Conservation (phyloP, 176 grass and related monocot genomes). For the Rhipidocladum racemiflorum region DNA sequence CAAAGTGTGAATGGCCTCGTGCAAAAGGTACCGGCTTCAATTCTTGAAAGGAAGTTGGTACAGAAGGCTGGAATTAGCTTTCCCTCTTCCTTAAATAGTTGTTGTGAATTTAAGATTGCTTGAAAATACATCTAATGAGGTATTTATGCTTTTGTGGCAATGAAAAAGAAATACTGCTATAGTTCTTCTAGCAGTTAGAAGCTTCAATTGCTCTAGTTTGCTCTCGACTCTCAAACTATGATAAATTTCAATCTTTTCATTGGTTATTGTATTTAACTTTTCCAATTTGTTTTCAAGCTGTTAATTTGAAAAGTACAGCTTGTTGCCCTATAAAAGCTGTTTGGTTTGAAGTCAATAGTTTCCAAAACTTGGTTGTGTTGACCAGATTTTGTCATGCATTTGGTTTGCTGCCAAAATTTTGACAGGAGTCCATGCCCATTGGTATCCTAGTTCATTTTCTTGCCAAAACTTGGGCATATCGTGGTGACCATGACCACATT, state of each 20-base stretch:
- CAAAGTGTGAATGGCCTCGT: too few species aligned
- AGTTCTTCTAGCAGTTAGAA: not conserved
- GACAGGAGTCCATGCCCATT: not conserved
- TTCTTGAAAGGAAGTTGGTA: too few species aligned
- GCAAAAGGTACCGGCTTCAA: too few species aligned
- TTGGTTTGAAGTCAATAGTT: not conserved
- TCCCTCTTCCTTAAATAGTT: not conserved
- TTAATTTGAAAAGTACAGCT: not conserved
- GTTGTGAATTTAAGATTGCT: not conserved
- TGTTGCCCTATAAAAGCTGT: not conserved
- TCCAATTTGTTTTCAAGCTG: not conserved
- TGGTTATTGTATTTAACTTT: not conserved
- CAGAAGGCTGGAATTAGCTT: too few species aligned
- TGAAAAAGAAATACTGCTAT: not conserved
- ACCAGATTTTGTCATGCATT: not conserved
- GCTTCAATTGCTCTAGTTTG: not conserved
- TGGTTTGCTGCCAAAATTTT: not conserved
- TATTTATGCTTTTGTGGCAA: not conserved
- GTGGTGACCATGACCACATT: not conserved
- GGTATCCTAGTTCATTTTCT: not conserved
- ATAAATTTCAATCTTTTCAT: not conserved
- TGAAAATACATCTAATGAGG: not conserved
- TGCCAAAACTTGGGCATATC: not conserved
- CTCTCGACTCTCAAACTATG: not conserved
- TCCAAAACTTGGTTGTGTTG: too few species aligned